Percentiles rank a stretch among this genome's conserved stretches.
Conservation (phyloP, 345 rosid genomes). For the Toxicodendron radicans region DNA sequence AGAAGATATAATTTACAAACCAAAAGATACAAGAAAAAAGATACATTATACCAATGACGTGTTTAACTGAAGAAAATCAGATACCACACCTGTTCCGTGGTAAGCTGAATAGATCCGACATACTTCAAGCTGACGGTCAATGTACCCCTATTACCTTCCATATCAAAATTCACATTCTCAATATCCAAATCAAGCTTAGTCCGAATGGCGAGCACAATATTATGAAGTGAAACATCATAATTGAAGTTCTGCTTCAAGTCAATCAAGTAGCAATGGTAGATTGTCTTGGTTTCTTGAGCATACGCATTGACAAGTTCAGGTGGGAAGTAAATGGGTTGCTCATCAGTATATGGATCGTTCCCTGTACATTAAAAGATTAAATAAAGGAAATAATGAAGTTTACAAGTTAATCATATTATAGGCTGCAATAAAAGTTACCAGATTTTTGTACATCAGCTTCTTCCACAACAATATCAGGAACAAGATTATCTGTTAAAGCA, state of each 20-base stretch:
- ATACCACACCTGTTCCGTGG: constrained; percentile 39
- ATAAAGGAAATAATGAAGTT: not conserved
- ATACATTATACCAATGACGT: not conserved
- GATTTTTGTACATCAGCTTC: constrained; percentile 42
- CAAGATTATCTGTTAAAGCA: constrained; percentile 78
- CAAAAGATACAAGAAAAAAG: not conserved
- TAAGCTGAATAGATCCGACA: constrained; percentile 44
- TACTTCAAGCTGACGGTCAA: constrained; percentile 50
- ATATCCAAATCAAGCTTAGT: constrained; percentile 52
- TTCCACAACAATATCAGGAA: constrained; percentile 69
- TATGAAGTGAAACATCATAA: constrained; percentile 38
- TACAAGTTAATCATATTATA: constrained; percentile 1
- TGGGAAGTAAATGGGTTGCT: constrained; percentile 74
- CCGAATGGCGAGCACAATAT: constrained; percentile 60
- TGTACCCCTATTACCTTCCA: constrained; percentile 58
- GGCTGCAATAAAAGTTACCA: constrained; percentile 32
- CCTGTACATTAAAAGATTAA: constrained; percentile 37
- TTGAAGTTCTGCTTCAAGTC: constrained; percentile 45
- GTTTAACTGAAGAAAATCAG: constrained; percentile 1
- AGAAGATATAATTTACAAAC: not conserved
- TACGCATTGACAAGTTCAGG: constrained; percentile 54
- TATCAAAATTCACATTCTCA: constrained; percentile 31
- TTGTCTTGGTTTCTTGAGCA: constrained; percentile 16
- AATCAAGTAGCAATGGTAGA: constrained; percentile 59
- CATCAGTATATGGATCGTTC: constrained; percentile 38